phyloP scores from a whole-genome alignment of 2,329 filamentous ascomycete species.

The Fusarium hostae region DNA sequence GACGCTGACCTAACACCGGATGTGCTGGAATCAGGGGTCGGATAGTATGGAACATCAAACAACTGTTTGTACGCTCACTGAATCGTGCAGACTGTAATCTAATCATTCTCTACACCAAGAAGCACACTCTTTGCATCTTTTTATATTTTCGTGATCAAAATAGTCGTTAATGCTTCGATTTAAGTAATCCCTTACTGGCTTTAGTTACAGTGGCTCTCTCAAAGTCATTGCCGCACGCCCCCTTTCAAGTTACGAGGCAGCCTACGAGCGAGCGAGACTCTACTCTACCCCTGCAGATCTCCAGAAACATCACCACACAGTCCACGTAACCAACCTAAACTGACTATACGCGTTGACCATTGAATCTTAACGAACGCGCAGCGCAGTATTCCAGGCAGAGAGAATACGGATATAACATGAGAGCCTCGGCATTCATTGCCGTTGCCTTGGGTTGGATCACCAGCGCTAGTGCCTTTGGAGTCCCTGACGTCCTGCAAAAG shows the following conservation, averaged over 20 bases:
- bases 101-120: not conserved
- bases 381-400: not conserved
- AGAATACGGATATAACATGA: conserved; percentile 8
- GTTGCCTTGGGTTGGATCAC: conserved; percentile 15
- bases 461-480: conserved; percentile 3
- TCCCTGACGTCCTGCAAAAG: conserved; percentile 15
- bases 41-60: not conserved
- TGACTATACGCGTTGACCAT: conserved; percentile 2
- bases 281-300: conserved; percentile 11
- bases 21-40: conserved; percentile 5
- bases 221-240: not conserved
- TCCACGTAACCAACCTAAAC: conserved; percentile 14
- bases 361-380: not conserved
- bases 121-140: no score
- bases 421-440: not conserved
- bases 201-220: not conserved
- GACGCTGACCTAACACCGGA: not conserved
- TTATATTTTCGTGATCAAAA: not conserved
- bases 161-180: not conserved
- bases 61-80: not conserved
- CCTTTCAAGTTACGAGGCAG: conserved; percentile 7
- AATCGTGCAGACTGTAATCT: not conserved
- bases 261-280: not conserved
- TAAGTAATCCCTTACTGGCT: not conserved
- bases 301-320: not conserved